Evolutionary conservation across 805 yeast genomes (phyloP).

Genomic region (Kazachstania bromeliacearum): DNA sequence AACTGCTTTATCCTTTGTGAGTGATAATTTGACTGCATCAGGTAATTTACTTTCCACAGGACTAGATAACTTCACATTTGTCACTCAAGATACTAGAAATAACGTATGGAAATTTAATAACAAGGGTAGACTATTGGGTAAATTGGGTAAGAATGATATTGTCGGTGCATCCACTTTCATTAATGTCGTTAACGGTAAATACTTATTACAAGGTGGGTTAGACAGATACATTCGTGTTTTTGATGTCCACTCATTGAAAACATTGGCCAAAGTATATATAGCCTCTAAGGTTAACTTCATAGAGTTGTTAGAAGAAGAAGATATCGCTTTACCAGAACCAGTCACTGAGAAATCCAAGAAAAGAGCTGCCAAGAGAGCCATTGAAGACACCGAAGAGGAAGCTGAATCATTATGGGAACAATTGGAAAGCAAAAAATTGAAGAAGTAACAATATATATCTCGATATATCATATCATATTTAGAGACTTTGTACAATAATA

Average conservation of each 20-base stretch:
- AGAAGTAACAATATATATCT: constrained; percentile 7
- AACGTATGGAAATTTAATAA: constrained; percentile 50
- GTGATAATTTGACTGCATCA: constrained; percentile 8
- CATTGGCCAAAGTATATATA: constrained; percentile 58
- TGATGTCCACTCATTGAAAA: constrained; percentile 48
- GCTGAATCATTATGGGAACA: constrained; percentile 29
- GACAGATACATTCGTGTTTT: constrained; percentile 81
- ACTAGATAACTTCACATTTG: constrained; percentile 34
- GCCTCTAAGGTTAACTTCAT: constrained; percentile 52
- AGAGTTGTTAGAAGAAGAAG: constrained; percentile 27
- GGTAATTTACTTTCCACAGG: constrained; percentile 16
- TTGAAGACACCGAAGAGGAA: constrained; percentile 16
- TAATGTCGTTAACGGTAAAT: constrained; percentile 24
- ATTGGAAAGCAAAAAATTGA: constrained; percentile 13
- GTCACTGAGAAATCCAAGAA: constrained; percentile 2
- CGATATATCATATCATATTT: no score
- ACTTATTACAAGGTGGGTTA: constrained; percentile 70
- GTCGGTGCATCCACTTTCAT: constrained; percentile 38
- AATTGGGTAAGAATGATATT: constrained; percentile 70
- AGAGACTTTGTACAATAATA: constrained; percentile 1
- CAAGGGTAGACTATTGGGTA: constrained; percentile 50
- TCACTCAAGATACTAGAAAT: constrained; percentile 66
- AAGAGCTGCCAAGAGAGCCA: constrained; percentile 16
- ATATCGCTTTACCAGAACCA: constrained; percentile 27
- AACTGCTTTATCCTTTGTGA: constrained; percentile 13